These are phyloP conservation scores for Aphanomyces astaci DNA, from an alignment of 352 stramenopile genomes.

Conservation along the genomic window DNA sequence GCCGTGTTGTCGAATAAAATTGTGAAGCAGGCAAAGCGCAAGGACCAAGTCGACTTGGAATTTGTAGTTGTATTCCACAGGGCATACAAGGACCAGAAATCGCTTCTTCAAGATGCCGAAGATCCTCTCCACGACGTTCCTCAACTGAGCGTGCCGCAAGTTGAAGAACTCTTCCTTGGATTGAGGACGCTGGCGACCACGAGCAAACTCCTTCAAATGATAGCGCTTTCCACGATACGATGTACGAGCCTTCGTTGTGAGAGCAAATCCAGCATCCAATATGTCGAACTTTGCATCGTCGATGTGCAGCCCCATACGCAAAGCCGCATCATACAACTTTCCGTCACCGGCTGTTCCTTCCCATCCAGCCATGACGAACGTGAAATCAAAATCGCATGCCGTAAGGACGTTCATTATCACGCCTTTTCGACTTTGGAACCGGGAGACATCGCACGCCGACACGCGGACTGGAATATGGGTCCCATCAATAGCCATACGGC, in stretches of 20 bases:
- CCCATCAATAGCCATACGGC: too few species aligned
- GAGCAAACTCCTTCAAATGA: constrained; percentile 26
- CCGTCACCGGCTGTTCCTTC: constrained; percentile 7
- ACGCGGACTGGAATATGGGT: background rate
- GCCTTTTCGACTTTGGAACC: constrained; percentile 20
- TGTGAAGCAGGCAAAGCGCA: background rate
- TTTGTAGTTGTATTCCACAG: background rate
- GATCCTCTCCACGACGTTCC: constrained; percentile 22
- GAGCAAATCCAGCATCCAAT: background rate
- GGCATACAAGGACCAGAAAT: background rate
- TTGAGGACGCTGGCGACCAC: background rate
- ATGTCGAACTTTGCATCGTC: background rate
- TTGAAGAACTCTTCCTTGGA: constrained; percentile 24
- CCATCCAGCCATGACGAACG: constrained; percentile 17
- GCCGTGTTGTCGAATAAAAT: background rate
- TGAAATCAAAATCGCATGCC: constrained; percentile 18
- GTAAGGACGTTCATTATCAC: constrained; percentile 14
- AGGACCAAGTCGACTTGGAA: background rate
- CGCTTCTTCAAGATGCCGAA: constrained; percentile 20
- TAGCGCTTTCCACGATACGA: constrained; percentile 13
- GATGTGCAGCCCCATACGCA: background rate
- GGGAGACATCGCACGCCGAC: background rate
- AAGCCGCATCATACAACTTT: constrained; percentile 1
- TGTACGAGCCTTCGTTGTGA: background rate
- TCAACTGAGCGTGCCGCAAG: constrained; percentile 8